phyloP scores from a whole-genome alignment of 768 basidiomycete species.

The Lyophyllum shimeji region DNA sequence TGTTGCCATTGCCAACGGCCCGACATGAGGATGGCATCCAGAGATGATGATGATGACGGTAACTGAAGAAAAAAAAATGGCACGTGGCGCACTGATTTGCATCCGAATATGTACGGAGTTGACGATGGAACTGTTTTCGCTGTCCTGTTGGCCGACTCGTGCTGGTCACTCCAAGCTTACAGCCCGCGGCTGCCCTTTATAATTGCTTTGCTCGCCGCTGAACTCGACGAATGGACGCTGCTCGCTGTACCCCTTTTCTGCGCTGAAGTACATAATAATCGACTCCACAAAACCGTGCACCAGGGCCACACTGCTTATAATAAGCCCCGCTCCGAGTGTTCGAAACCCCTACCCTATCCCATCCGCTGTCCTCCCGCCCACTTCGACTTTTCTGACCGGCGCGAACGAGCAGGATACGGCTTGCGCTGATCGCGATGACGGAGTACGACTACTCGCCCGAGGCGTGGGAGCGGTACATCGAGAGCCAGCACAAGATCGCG shows the following conservation, averaged over 20 bases:
- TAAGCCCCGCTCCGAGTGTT: not conserved
- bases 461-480: constrained; percentile 18
- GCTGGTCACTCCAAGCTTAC: too few relatives aligned
- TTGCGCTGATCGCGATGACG: constrained; percentile 17
- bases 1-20: too few relatives aligned
- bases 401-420: too few relatives aligned
- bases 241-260: not conserved
- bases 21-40: too few relatives aligned
- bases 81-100: not conserved
- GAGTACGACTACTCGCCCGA: constrained; percentile 25
- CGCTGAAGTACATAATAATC: not conserved
- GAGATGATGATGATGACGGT: too few relatives aligned
- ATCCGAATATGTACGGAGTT: not conserved
- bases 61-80: not conserved
- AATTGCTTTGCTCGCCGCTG: not conserved
- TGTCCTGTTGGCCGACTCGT: too few relatives aligned
- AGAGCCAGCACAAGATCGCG: constrained; percentile 15
- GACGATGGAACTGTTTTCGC: too few relatives aligned
- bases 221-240: constrained; percentile 1
- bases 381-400: too few relatives aligned
- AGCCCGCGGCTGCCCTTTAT: too few relatives aligned
- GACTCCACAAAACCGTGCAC: not conserved
- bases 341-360: not conserved
- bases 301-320: not conserved
- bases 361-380: too few relatives aligned